Base-by-base conservation (phyloP, 345 rosid species). In the Pugionium cornutum region DNA sequence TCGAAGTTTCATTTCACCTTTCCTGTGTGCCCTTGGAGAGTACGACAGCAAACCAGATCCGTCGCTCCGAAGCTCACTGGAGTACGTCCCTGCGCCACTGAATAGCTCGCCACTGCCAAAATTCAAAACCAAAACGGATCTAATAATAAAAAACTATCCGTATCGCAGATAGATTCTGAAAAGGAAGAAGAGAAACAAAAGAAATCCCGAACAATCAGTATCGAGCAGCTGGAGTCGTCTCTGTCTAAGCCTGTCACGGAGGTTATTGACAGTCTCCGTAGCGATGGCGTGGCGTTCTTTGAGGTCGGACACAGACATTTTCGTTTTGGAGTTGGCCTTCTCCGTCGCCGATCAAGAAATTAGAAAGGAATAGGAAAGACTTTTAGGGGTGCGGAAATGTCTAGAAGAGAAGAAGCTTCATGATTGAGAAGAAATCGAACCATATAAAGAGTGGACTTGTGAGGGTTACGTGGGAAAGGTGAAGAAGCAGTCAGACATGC, bases 11-110 rank as follows among this genome's bases (percentile, higher is more conserved):
- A 18, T 18, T 35, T 44, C 59, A 89, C 97, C 92, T 88, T 90
- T 71, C 99, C 95, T 9, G 96, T 85, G 75, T 90, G 99, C 42
- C 99, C 97, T 69, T 94, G 99, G 74, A 94, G 84, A 62, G 89
- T 90, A 72, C 99, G 77, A 80, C 97, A 90, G 33, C 97, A 94
- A 36, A 94, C 97, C 81, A 90, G 87, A 85, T 88, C 99, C 74
- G 92, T 90, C 1, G 87, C 81, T 35, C 91, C 91, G 62, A 94
- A 87, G 70, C 77, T 85, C 48, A 94, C 92, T 50, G 82, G 84
- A 78, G 78, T 39, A 74, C 70, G 82, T 35, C 88, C 89, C 66
- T 84, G 97, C 34, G 82, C 67, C 77, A 53, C 76, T 41, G 95
- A 85, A 64, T 86, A 84, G 4, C 73, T 82, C 6, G 92, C 84